Evolutionary conservation across 371 early-diverging fungal species (phyloP), one percentile per base, ranked within the genome.

Genomic region (Massospora cicadina): DNA sequence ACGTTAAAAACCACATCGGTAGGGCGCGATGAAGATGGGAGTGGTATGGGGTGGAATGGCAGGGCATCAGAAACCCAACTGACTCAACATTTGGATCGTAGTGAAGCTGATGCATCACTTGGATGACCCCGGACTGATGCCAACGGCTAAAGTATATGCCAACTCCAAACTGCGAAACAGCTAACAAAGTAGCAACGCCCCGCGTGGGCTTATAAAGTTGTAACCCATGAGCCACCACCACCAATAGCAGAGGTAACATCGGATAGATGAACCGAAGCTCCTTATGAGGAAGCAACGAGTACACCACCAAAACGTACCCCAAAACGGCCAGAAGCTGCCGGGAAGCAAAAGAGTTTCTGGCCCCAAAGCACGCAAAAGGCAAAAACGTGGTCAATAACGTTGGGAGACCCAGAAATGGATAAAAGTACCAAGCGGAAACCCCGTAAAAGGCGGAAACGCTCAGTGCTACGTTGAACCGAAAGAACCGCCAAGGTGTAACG

Each of bases 11-110:
- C 80, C 89, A 83, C 84, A 90, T 83, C 2, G 78, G 70, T 12
- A 86, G 53, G 28, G 78, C 66, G 26, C 59, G 65, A 66, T 93
- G 93, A 0, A 93, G 27, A 62, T 85, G 73, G 29, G 87, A 83
- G 58, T 88, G 83, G 76, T 81, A 91, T 2, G 95, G 97, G 0
- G 95, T 93, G 1, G 93, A 93, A 71, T 96, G 95, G 65, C 97
- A 96, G 0, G 97, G 95, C 92, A 91, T 95, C 33, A 93, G 66
- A 64, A 92, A 86, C 0, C 84, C 77, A 0, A 88, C 72, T 25
- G 75, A 72, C 3, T 59, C 64, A 0, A 78, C 72, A 3, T 61
- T 60, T 12, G 33, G 17, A 25, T 62, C 12, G 60, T 83, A 74
- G 0, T 71, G 60, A 55, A 87, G 76, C 26, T 93, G 59, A 76